These are phyloP conservation scores for Mycena epipterygia DNA, from an alignment of 768 basidiomycete species.

Conservation along the genomic window DNA sequence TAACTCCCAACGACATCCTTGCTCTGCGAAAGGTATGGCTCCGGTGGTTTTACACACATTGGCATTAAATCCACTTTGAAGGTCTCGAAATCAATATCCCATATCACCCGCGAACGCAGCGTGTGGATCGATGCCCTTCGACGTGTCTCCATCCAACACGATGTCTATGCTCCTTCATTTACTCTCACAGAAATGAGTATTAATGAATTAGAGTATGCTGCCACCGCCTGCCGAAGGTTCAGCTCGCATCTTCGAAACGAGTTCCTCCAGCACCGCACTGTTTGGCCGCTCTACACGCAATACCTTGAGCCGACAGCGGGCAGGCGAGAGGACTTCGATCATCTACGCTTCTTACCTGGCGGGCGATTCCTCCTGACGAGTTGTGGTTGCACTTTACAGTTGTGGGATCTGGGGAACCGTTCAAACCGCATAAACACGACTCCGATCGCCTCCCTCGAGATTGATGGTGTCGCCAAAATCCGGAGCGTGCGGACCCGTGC, in stretches of 20 bases:
- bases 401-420: slow-evolving; percentile 28
- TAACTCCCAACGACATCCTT: slow-evolving; percentile 10
- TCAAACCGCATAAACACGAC: too few relatives aligned
- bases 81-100: slow-evolving; percentile 8
- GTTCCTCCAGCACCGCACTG: not conserved
- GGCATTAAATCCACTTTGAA: not conserved
- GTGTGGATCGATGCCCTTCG: slow-evolving; percentile 29
- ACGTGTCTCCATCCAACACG: slow-evolving; percentile 10
- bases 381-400: not conserved
- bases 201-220: slow-evolving; percentile 18
- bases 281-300: not conserved
- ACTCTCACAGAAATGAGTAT: slow-evolving; percentile 1
- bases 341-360: slow-evolving; percentile 31
- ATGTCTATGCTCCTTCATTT: slow-evolving; percentile 26
- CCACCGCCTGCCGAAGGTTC: slow-evolving; percentile 19
- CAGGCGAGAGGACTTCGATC: slow-evolving; percentile 21
- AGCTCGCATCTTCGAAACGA: slow-evolving; percentile 11
- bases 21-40: slow-evolving; percentile 14
- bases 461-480: not conserved
- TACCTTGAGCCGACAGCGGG: not conserved
- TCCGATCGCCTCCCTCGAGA: slow-evolving; percentile 13
- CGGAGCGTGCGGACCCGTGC: slow-evolving; percentile 17
- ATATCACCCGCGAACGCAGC: slow-evolving; percentile 13
- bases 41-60: not conserved
- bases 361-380: slow-evolving; percentile 28